Conservation (phyloP, 192 early-diverging fungal genomes). For the Umbelopsis sp. region DNA sequence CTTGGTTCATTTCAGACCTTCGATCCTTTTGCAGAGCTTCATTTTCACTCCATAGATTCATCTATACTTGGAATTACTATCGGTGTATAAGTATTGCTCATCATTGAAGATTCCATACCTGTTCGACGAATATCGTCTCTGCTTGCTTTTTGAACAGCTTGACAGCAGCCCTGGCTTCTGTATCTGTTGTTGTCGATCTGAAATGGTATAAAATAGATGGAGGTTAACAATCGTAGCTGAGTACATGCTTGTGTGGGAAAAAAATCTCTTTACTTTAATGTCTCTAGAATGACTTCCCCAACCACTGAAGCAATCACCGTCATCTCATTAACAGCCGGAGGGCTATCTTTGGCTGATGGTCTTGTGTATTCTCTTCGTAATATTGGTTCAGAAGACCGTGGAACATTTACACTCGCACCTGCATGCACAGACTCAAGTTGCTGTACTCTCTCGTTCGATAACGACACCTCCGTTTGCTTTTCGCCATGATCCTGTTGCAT, state of each 20-base stretch:
- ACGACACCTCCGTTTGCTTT: background rate
- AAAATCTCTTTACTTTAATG: background rate
- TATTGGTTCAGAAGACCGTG: background rate
- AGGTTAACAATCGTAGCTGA: too few relatives aligned
- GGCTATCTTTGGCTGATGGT: background rate
- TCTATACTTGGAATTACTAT: background rate
- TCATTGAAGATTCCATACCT: background rate
- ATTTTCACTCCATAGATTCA: conserved; percentile 14
- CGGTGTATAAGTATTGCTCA: background rate
- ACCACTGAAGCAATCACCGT: background rate
- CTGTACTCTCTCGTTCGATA: too few relatives aligned
- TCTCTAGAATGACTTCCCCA: background rate
- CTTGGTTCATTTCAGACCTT: background rate
- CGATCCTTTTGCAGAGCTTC: background rate
- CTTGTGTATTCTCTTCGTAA: background rate
- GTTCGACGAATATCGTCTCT: conserved; percentile 3
- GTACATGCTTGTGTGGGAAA: background rate
- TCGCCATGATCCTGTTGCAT: background rate
- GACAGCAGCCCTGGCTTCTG: background rate
- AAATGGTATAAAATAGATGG: background rate
- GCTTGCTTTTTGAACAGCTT: conserved; percentile 10
- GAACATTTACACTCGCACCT: too few relatives aligned
- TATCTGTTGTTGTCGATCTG: background rate
- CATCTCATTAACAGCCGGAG: conserved; percentile 3
- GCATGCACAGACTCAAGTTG: too few relatives aligned